Evolutionary conservation across 331 rosid species (phyloP).

Genomic region (Cydonia oblonga): DNA sequence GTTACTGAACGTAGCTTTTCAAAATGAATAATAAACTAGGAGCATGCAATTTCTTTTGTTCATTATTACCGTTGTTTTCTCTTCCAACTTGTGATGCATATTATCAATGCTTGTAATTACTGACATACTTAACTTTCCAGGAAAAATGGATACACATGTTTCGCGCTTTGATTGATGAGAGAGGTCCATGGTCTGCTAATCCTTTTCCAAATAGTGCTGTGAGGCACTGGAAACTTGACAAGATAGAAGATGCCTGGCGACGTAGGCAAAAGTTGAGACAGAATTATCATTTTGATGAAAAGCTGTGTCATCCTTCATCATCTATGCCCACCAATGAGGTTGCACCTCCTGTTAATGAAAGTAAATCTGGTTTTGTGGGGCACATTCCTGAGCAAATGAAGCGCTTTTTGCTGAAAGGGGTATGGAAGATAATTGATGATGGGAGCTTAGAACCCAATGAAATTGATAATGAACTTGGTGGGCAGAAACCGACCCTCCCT

Average conservation of each 20-base stretch:
- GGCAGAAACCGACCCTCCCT: conserved; percentile 30
- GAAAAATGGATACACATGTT: conserved; percentile 96
- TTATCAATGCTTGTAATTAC: conserved; percentile 4
- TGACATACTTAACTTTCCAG: conserved; percentile 36
- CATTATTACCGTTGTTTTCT: neutral
- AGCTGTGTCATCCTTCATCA: conserved; percentile 61
- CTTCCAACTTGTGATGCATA: neutral
- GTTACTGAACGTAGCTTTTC: neutral
- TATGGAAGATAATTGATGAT: conserved; percentile 76
- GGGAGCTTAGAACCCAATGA: conserved; percentile 54
- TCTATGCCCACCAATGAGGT: conserved; percentile 28
- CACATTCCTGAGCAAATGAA: conserved; percentile 95
- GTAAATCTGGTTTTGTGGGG: conserved; percentile 54
- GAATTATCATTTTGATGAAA: conserved; percentile 93
- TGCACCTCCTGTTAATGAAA: conserved; percentile 39
- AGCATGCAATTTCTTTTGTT: neutral
- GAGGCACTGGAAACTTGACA: conserved; percentile 90
- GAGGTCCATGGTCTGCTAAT: conserved; percentile 97
- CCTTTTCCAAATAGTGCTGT: conserved; percentile 62
- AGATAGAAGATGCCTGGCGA: conserved; percentile 87
- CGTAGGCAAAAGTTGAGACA: conserved; percentile 76
- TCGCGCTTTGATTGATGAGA: conserved; percentile 92
- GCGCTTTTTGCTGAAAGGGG: conserved; percentile 76
- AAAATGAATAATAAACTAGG: neutral
- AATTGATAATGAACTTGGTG: conserved; percentile 44